A percentile compares a stretch with the other conserved stretches of the same genome.
phyloP scores from a whole-genome alignment of 352 stramenopile genomes.

The Pythium chondricola region DNA sequence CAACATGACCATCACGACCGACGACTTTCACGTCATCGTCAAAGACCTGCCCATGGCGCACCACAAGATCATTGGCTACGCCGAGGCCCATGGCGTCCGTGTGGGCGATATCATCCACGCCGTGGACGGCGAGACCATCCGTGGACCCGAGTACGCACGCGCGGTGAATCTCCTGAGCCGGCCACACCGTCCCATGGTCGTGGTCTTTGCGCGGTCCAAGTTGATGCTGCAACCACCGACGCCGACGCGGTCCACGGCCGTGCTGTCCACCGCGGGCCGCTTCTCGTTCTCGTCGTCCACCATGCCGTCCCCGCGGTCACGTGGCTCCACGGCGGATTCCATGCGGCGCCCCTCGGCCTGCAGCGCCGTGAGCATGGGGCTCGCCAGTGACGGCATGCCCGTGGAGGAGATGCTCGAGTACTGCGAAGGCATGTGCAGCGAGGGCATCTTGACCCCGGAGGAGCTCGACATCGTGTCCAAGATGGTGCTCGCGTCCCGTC shows the following conservation, averaged over 20 bases:
- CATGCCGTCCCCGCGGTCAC: conserved; percentile 45
- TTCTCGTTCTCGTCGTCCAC: conserved; percentile 74
- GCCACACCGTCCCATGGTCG: conserved; percentile 58
- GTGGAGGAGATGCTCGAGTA: conserved; percentile 85
- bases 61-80: conserved; percentile 79
- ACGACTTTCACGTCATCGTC: conserved; percentile 82
- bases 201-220: conserved; percentile 75
- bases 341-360: conserved; percentile 14
- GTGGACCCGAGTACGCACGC: conserved; percentile 76
- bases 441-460: conserved; percentile 46
- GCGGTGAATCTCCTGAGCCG: conserved; percentile 73
- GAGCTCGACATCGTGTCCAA: conserved; percentile 74
- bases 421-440: conserved; percentile 51
- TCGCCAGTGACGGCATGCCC: conserved; percentile 43
- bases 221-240: conserved; percentile 48
- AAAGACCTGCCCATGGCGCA: conserved; percentile 78
- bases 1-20: conserved; percentile 84
- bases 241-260: conserved; percentile 34
- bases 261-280: conserved; percentile 28
- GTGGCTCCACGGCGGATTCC: conserved; percentile 11
- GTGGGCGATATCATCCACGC: conserved; percentile 77
- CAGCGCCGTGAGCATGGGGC: conserved; percentile 17
- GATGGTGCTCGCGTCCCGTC: conserved; percentile 70
- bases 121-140: conserved; percentile 71
- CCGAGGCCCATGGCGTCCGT: conserved; percentile 74